Conservation (phyloP, 441 rosid genomes). For the Geranium incanum region DNA sequence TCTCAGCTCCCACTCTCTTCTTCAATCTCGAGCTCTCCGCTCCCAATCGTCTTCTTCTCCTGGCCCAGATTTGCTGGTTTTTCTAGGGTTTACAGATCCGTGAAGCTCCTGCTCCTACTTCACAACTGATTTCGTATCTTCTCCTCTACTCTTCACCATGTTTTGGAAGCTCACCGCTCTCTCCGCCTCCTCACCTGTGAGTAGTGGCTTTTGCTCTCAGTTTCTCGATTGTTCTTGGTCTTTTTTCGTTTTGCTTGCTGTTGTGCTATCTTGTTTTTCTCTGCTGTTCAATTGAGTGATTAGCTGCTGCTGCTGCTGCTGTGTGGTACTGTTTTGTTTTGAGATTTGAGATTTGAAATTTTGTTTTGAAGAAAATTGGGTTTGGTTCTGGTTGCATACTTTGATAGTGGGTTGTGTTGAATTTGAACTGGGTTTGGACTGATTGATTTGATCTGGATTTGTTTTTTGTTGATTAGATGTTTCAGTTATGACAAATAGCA, state of each 20-base stretch:
- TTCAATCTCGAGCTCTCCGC: background rate
- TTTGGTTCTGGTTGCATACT: background rate
- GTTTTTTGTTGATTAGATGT: background rate
- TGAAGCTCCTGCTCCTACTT: background rate
- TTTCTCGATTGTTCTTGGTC: background rate
- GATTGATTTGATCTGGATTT: background rate
- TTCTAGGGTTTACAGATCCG: conserved; percentile 9
- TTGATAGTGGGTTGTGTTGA: no score
- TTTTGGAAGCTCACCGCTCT: conserved; percentile 9
- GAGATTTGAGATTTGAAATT: background rate
- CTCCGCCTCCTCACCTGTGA: conserved; percentile 8
- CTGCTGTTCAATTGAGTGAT: background rate
- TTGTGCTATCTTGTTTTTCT: conserved; percentile 1
- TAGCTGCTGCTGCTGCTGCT: background rate
- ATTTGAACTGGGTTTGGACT: background rate
- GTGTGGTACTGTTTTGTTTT: background rate
- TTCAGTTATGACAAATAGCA: background rate
- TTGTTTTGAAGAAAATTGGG: background rate
- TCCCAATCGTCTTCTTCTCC: background rate
- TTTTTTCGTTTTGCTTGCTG: background rate
- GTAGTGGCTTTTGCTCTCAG: background rate
- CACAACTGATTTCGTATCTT: background rate
- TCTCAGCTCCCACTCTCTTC: background rate
- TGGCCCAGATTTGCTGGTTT: background rate
- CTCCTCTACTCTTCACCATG: background rate